Base-by-base conservation (phyloP, 192 early-diverging fungal genomes). In the Irineochytrium annulatum region DNA sequence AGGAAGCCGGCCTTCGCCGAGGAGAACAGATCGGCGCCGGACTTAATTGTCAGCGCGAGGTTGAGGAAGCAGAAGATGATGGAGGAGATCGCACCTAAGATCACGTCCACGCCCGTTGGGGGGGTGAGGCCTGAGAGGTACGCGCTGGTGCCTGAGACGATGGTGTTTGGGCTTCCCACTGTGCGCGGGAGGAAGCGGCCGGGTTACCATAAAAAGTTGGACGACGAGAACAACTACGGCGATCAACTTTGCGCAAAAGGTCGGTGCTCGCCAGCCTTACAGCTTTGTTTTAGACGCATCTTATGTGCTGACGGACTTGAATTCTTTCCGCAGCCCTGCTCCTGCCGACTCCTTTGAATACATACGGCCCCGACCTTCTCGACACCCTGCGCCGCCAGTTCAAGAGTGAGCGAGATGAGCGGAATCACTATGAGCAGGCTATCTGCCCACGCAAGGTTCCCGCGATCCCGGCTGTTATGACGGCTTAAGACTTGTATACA, bases 221-320 rank as follows among this genome's bases (percentile, higher is more conserved):
- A 69, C 14, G 73, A 75, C 35, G 52, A 68, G 31, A 75, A 70
- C 55, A 75, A 75, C 34, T 75, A 75, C 43, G 73, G 73, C 19
- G 73, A 75, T 33, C 55, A 75, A 48, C 32, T 68, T 31, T 62
- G 60, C 34, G 61, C 73, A 1, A 75, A 75, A 62, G 60, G 70
- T 72, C 17, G n/a, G 60, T 22, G 49, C 28, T 19, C 13, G 16
- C 0, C 13, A 53, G 3, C 16, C 22, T 27, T 22, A 32, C 8
- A 16, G 37, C 51, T 33, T 0, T 0, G n/a, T 28, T 3, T 22
- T 2, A 17, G 2, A 26, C 11, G 68, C 26, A 45, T 20, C 41
- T 35, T 27, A 37, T 60, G 4, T n/a, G n/a, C n/a, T n/a, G n/a
- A n/a, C n/a, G n/a, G n/a, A 53, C 28, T 19, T 62, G 37, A 13